Evolutionary conservation across 2,329 filamentous ascomycete genomes (phyloP).

Genomic region (Stagonosporopsis chrysanthemi): DNA sequence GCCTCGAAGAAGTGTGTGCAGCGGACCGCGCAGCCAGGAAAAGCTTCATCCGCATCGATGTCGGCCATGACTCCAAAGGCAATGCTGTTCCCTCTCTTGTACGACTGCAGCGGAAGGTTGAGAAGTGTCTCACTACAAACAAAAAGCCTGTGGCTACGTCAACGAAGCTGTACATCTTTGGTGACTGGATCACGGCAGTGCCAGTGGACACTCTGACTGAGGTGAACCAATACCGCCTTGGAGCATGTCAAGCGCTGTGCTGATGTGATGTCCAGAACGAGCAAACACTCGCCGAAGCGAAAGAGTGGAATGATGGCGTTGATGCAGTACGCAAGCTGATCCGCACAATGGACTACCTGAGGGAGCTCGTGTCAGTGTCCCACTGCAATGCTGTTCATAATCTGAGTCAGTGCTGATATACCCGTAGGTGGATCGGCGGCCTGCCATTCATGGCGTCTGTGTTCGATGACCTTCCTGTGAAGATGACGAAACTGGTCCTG

Average conservation of each 20-base stretch:
- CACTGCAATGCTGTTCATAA: neutral
- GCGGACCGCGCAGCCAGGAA: conserved; percentile 15
- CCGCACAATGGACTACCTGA: conserved; percentile 29
- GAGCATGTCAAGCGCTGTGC: neutral
- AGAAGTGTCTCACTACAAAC: conserved; percentile 12
- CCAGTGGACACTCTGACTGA: neutral
- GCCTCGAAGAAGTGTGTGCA: conserved; percentile 19
- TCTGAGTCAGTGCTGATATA: neutral
- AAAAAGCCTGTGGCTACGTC: neutral
- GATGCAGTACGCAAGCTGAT: conserved; percentile 29
- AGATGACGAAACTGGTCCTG: conserved; percentile 39
- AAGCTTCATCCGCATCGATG: conserved; percentile 29
- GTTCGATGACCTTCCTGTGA: conserved; percentile 31
- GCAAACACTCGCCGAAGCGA: conserved; percentile 4
- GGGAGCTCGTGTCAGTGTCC: conserved; percentile 39
- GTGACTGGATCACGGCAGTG: conserved; percentile 28
- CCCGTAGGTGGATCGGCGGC: conserved; percentile 37
- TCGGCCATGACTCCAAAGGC: conserved; percentile 22
- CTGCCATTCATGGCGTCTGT: conserved; percentile 36
- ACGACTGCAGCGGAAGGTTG: conserved; percentile 16
- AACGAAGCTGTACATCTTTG: conserved; percentile 39
- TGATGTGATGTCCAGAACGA: conserved; percentile 4
- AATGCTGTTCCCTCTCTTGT: conserved; percentile 19
- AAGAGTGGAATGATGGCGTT: conserved; percentile 30
- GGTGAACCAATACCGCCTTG: neutral